phyloP scores from a whole-genome alignment of 257 asterid species.

The Ligustrum vulgare region DNA sequence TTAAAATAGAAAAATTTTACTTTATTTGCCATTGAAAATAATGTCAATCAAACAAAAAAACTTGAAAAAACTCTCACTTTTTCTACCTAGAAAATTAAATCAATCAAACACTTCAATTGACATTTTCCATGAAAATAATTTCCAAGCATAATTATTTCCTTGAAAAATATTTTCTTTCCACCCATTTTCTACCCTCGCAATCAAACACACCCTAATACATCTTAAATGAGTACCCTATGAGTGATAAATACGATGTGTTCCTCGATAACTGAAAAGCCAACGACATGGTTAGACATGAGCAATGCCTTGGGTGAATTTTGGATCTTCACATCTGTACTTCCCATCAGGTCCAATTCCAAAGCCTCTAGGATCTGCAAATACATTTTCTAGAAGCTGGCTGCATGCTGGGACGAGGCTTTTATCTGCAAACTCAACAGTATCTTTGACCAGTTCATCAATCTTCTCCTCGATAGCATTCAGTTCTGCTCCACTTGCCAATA shows the following conservation, averaged over 20 bases:
- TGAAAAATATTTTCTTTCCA: too few species aligned
- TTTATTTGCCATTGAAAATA: too few species aligned
- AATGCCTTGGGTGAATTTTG: slow-evolving; percentile 93
- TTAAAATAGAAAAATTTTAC: too few species aligned
- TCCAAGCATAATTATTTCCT: too few species aligned
- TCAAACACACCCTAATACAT: slow-evolving; percentile 21
- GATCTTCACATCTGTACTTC: slow-evolving; percentile 94
- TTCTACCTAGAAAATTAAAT: too few species aligned
- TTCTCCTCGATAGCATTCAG: slow-evolving; percentile 79
- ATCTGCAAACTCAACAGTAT: slow-evolving; percentile 86
- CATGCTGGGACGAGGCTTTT: slow-evolving; percentile 82
- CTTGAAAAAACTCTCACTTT: too few species aligned
- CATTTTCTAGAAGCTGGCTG: slow-evolving; percentile 87
- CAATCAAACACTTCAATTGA: too few species aligned
- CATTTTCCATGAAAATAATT: too few species aligned
- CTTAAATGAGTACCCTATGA: slow-evolving; percentile 18
- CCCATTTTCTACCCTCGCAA: too few species aligned
- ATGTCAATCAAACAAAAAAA: too few species aligned
- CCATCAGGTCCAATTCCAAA: slow-evolving; percentile 96
- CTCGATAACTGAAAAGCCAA: slow-evolving; percentile 10
- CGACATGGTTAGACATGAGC: slow-evolving; percentile 60
- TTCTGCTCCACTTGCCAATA: slow-evolving; percentile 73
- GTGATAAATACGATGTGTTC: slow-evolving; percentile 18
- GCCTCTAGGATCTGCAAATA: slow-evolving; percentile 91
- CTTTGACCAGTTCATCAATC: slow-evolving; percentile 81